These are phyloP conservation scores for Sarocladium kiliense DNA, from an alignment of 2,329 filamentous ascomycete genomes.

Conservation along the genomic window DNA sequence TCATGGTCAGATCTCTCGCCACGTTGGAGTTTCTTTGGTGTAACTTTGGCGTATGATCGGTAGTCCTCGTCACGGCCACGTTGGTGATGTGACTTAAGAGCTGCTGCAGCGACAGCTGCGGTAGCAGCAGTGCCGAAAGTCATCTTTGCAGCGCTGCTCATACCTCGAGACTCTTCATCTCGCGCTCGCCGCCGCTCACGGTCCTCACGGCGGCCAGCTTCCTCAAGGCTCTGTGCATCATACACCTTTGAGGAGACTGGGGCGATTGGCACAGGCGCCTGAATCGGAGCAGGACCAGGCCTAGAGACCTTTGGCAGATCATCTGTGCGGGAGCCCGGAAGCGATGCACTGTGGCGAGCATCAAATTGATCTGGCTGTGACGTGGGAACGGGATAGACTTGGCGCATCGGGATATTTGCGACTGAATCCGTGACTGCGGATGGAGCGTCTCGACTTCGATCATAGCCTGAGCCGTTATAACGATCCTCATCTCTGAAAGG, in stretches of 20 bases:
- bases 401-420: conserved; percentile 41
- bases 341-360: conserved; percentile 33
- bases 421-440: background rate
- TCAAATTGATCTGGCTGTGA: conserved; percentile 61
- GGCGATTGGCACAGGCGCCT: conserved; percentile 76
- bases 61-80: conserved; percentile 8
- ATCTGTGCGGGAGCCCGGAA: conserved; percentile 36
- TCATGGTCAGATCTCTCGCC: conserved; percentile 16
- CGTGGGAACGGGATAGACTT: conserved; percentile 62
- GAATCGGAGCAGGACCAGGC: conserved; percentile 63
- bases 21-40: conserved; percentile 13
- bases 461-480: background rate
- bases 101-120: conserved; percentile 37
- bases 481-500: conserved; percentile 19
- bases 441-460: background rate
- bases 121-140: conserved; percentile 45
- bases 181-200: background rate
- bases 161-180: conserved; percentile 14
- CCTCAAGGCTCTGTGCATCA: conserved; percentile 39
- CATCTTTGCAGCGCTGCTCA: conserved; percentile 32
- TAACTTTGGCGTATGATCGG: background rate
- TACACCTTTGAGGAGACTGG: conserved; percentile 69
- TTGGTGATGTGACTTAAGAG: conserved; percentile 10
- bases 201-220: conserved; percentile 27
- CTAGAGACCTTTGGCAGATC: conserved; percentile 34